A percentile compares a stretch with the other conserved stretches of the same genome.
Evolutionary conservation across 805 yeast genomes (phyloP).

Genomic region (Pichia scutulata): DNA sequence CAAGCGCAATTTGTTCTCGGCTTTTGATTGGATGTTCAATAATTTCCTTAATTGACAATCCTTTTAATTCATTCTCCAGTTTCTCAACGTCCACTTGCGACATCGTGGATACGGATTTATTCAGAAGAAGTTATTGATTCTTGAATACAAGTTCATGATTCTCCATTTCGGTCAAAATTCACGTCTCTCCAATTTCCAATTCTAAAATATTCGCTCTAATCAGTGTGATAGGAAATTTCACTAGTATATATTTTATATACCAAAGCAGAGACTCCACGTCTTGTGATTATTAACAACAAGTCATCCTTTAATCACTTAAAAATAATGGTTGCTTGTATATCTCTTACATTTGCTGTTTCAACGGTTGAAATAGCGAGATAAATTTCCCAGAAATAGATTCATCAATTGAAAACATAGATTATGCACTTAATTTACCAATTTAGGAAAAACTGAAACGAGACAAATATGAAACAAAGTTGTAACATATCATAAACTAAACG

Average conservation of each 20-base stretch:
- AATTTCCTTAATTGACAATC: slow-evolving; percentile 21
- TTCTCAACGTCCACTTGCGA: slow-evolving; percentile 3
- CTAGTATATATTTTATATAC: too few species aligned
- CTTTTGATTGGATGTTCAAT: slow-evolving; percentile 25
- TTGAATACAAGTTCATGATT: background rate
- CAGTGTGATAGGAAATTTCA: too few species aligned
- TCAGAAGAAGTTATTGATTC: background rate
- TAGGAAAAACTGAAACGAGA: background rate
- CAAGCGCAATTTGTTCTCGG: slow-evolving; percentile 42
- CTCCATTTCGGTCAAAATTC: background rate
- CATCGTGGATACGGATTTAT: background rate
- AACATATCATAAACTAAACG: background rate
- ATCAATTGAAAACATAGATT: too few species aligned
- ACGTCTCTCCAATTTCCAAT: too few species aligned
- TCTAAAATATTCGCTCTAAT: too few species aligned
- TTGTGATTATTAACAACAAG: too few species aligned
- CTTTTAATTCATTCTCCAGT: slow-evolving; percentile 20
- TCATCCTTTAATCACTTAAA: too few species aligned
- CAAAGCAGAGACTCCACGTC: too few species aligned
- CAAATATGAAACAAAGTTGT: background rate
- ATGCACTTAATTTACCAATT: background rate
- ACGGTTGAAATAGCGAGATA: background rate
- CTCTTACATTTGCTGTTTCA: background rate
- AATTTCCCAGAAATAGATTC: too few species aligned
- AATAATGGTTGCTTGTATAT: too few species aligned